Evolutionary conservation across 192 early-diverging fungal species (phyloP).

Genomic region (Coemansia guatemalensis): DNA sequence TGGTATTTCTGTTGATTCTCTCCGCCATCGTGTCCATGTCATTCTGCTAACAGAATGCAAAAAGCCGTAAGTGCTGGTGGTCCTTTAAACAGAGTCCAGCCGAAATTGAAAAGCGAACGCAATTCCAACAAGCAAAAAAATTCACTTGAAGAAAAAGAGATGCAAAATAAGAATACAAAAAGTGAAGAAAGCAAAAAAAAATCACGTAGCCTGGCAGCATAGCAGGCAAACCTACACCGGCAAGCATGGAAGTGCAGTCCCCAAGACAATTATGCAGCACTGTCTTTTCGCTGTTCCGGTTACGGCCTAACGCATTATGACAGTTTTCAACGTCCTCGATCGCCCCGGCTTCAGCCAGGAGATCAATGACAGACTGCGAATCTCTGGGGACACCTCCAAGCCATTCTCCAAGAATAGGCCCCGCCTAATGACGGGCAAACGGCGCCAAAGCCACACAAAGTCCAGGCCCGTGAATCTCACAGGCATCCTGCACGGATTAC

Average conservation of each 20-base stretch:
- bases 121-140: background rate
- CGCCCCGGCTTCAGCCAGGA: slow-evolving; percentile 40
- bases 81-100: too few species aligned
- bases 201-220: slow-evolving; percentile 12
- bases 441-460: background rate
- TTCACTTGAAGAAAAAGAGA: background rate
- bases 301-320: slow-evolving; percentile 43
- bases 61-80: too few species aligned
- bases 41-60: too few species aligned
- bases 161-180: slow-evolving; percentile 3
- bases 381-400: slow-evolving; percentile 22
- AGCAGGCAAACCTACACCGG: slow-evolving; percentile 13
- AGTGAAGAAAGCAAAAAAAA: background rate
- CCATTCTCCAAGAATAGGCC: background rate
- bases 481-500: slow-evolving; percentile 24
- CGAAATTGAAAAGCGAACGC: too few species aligned
- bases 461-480: slow-evolving; percentile 14
- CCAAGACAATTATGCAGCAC: slow-evolving; percentile 34
- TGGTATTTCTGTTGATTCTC: too few species aligned
- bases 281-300: slow-evolving; percentile 50
- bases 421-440: slow-evolving; percentile 5
- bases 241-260: slow-evolving; percentile 30
- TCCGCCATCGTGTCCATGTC: too few species aligned
- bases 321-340: slow-evolving; percentile 32
- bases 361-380: slow-evolving; percentile 30